Evolutionary conservation across 306 rosid genomes (phyloP).

Genomic region (Rosa multiflora): DNA sequence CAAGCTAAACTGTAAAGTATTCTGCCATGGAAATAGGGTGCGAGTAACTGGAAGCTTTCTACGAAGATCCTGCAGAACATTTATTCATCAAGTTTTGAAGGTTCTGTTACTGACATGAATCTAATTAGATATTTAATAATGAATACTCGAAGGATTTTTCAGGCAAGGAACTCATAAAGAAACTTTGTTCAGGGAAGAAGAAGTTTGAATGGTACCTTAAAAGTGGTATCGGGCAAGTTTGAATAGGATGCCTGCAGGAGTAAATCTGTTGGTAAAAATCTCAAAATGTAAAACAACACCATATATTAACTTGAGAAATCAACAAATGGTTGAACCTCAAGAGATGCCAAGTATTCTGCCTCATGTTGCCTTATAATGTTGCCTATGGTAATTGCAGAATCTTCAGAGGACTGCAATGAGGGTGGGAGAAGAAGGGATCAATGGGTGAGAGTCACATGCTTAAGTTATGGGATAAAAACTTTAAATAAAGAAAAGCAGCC

Average conservation of each 20-base stretch:
- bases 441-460: neutral
- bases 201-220: conserved; percentile 58
- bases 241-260: conserved; percentile 77
- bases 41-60: conserved; percentile 98
- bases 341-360: conserved; percentile 84
- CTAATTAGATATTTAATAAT: neutral
- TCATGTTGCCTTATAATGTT: conserved; percentile 91
- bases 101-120: neutral
- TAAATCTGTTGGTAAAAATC: conserved; percentile 32
- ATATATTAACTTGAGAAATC: conserved; percentile 13
- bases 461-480: neutral
- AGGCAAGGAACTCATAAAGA: neutral
- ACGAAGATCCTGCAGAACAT: conserved; percentile 77
- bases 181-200: neutral
- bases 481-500: neutral
- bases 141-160: neutral
- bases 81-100: neutral
- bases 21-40: conserved; percentile 96
- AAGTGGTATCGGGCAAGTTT: conserved; percentile 88
- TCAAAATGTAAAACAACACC: neutral
- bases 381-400: conserved; percentile 65
- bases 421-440: neutral
- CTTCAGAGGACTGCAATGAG: conserved; percentile 79
- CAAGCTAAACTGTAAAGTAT: conserved; percentile 84
- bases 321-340: conserved; percentile 61